These are phyloP conservation scores for Magnaporthales sp. DNA, from an alignment of 2,329 filamentous ascomycete species.

Conservation along the genomic window DNA sequence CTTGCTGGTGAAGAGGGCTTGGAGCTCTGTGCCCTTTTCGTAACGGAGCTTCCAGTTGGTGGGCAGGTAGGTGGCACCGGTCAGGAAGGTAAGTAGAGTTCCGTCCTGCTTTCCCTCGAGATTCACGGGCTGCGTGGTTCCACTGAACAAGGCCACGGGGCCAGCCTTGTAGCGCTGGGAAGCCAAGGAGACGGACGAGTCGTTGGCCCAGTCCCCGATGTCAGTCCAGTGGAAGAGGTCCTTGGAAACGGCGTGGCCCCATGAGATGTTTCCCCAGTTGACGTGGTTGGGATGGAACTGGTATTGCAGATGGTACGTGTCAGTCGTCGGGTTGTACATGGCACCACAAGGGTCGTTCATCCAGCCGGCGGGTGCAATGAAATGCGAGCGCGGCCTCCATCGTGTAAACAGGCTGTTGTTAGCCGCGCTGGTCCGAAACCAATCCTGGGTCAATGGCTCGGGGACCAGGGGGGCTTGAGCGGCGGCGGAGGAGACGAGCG, in stretches of 20 bases:
- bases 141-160: background rate
- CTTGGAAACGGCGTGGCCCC: slow-evolving; percentile 50
- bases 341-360: slow-evolving; percentile 38
- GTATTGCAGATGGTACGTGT: slow-evolving; percentile 43
- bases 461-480: background rate
- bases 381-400: slow-evolving; percentile 8
- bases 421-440: background rate
- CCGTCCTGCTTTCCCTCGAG: background rate
- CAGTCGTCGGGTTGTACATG: slow-evolving; percentile 36
- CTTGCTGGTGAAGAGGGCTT: background rate
- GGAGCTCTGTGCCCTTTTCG: background rate
- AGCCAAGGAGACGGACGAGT: background rate
- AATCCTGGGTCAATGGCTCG: background rate
- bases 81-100: background rate
- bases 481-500: background rate
- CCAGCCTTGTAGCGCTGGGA: background rate
- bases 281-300: slow-evolving; percentile 34
- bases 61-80: background rate
- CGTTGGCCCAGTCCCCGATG: background rate
- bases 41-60: background rate
- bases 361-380: slow-evolving; percentile 18
- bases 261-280: slow-evolving; percentile 31
- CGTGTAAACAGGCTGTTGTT: slow-evolving; percentile 2
- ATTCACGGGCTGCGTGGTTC: background rate
- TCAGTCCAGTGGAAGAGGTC: slow-evolving; percentile 57